Conservation (phyloP, 192 early-diverging fungal genomes). For the Gamsiella multidivaricata region DNA sequence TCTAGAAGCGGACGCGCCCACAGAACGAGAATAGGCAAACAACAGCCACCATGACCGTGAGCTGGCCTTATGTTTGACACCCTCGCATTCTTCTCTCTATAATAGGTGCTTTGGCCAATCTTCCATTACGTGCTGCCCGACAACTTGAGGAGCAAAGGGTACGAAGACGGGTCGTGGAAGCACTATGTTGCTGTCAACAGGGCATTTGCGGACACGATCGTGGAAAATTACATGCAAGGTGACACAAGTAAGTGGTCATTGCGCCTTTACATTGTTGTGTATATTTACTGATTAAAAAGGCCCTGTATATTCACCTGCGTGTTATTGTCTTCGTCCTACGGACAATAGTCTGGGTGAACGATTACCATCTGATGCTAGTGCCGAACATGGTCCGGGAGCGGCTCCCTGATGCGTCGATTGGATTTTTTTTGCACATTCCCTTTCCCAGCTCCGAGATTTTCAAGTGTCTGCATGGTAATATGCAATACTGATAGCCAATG, state of each 20-base stretch:
- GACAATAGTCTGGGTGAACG: slow-evolving; percentile 90
- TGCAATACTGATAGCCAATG: slow-evolving; percentile 8
- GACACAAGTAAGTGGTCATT: slow-evolving; percentile 78
- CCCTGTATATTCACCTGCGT: too few species aligned
- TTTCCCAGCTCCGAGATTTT: slow-evolving; percentile 97
- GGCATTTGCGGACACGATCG: slow-evolving; percentile 86
- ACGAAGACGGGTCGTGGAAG: slow-evolving; percentile 84
- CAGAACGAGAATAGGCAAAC: too few species aligned
- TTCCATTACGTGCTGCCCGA: slow-evolving; percentile 96
- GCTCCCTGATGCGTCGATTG: slow-evolving; percentile 88
- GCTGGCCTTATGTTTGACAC: too few species aligned
- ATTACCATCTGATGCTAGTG: slow-evolving; percentile 96
- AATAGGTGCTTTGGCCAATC: slow-evolving; percentile 94
- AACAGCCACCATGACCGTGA: too few species aligned
- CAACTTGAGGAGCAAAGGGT: slow-evolving; percentile 82
- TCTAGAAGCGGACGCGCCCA: too few species aligned
- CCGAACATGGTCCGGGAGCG: slow-evolving; percentile 87
- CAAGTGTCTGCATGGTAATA: slow-evolving; percentile 85
- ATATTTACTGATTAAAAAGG: too few species aligned
- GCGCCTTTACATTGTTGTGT: too few species aligned
- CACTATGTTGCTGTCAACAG: slow-evolving; percentile 87
- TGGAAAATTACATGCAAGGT: slow-evolving; percentile 76
- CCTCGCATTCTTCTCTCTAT: neutral
- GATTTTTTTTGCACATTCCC: slow-evolving; percentile 97
- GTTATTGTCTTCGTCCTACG: neutral